Evolutionary conservation across 257 asterid genomes (phyloP), one percentile per base, ranked within the genome.

Genomic region (Solanum chmielewskii): DNA sequence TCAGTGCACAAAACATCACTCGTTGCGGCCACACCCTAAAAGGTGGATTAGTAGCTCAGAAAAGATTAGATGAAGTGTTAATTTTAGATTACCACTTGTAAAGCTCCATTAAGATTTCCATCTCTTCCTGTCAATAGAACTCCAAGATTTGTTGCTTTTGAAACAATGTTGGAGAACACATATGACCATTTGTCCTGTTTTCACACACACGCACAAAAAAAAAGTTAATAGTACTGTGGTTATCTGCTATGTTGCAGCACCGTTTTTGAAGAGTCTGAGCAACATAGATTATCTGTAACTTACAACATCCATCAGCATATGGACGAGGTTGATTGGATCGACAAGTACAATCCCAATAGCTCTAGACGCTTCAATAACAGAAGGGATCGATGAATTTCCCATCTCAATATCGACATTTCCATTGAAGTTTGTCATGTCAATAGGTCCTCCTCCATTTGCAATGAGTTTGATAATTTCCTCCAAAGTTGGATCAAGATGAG

Each of bases 251-350:
- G 31, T 0, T 37, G 83, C 7, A 15, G 7, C 12, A 41, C 9
- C 23, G 23, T 9, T 44, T 77, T 15, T 1, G n/a, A 49, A 45
- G 66, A 78, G 66, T 16, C 11, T 0, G 16, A 45, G 9, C 42
- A 27, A 41, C 14, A 83, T 59, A 45, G 20, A 20, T 12, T 42
- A 80, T 81, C 25, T 12, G 39, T 74, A 47, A 44, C 91, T 90
- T 88, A 93, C 97, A 89, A 83, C 94, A 87, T 94, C 90, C 91
- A 93, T 90, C 88, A 94, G 45, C 94, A 91, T 91, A 69, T 86
- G 69, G 18, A 91, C 89, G 31, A 93, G 73, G 42, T 77, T 73
- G 39, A 89, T 56, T 21, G 94, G 91, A 89, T 90, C 90, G 64
- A 62, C 88, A 66, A 68, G 87, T 76, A 92, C 93, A 69, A 92